These are phyloP conservation scores for Gossypium sturtianum DNA, from an alignment of 345 rosid genomes.

Conservation along the genomic window DNA sequence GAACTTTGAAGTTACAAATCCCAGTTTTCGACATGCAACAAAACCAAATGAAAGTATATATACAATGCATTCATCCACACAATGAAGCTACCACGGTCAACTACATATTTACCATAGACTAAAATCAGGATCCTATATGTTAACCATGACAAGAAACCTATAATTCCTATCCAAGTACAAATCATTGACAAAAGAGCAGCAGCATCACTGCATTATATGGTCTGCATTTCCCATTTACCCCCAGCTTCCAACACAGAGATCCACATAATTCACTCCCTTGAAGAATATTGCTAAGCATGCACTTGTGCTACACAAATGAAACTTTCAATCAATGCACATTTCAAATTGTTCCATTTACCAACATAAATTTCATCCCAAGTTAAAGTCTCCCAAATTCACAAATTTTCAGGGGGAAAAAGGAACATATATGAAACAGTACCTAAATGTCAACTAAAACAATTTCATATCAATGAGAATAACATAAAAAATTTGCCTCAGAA, in stretches of 20 bases:
- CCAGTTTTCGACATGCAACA: background rate
- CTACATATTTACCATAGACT: background rate
- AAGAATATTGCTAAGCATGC: background rate
- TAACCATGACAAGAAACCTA: background rate
- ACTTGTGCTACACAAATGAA: background rate
- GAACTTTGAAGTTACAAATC: background rate
- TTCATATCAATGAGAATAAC: background rate
- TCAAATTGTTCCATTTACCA: constrained; percentile 2
- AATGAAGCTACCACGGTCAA: background rate
- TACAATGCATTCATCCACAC: background rate
- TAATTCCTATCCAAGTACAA: background rate
- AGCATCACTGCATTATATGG: background rate
- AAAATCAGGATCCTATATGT: background rate
- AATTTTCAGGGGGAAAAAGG: background rate
- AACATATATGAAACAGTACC: background rate
- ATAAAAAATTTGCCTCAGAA: background rate
- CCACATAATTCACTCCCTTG: background rate
- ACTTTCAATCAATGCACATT: background rate
- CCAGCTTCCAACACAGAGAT: background rate
- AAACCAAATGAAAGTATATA: background rate
- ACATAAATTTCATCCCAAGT: background rate
- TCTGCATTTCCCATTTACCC: background rate
- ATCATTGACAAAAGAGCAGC: background rate
- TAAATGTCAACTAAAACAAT: constrained; percentile 3
- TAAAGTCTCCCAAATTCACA: background rate